Evolutionary conservation across 2,329 filamentous ascomycete genomes (phyloP).

Genomic region (Cladorrhinum sp.): DNA sequence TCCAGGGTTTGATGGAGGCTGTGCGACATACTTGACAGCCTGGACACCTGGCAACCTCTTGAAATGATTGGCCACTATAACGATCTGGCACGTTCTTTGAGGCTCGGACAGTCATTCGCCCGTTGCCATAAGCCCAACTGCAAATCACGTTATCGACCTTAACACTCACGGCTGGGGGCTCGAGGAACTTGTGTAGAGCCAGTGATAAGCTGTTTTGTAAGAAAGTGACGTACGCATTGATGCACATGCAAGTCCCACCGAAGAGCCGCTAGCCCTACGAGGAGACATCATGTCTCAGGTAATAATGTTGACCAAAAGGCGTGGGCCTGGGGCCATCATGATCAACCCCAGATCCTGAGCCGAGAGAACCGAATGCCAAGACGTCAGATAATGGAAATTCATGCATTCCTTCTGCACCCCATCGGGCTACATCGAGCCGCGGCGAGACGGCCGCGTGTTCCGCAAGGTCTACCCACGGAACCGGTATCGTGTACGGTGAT

Average conservation of each 20-base stretch:
- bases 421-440: too few species aligned
- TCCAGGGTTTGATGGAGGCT: neutral
- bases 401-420: slow-evolving; percentile 29
- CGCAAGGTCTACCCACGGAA: slow-evolving; percentile 5
- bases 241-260: neutral
- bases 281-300: neutral
- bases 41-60: neutral
- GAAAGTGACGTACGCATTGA: neutral
- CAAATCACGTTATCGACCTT: neutral
- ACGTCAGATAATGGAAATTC: neutral
- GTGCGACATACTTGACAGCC: neutral
- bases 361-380: neutral
- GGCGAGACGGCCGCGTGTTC: slow-evolving; percentile 24
- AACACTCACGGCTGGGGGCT: neutral
- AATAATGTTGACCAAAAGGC: neutral
- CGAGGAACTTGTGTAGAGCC: neutral
- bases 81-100: neutral
- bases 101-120: neutral
- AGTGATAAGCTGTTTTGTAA: neutral
- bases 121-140: neutral
- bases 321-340: neutral
- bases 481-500: neutral
- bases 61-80: neutral
- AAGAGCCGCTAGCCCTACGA: neutral
- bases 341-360: neutral